Percentiles rank a stretch among this genome's conserved stretches.
These are phyloP conservation scores for Dioszegia aurantiaca DNA, from an alignment of 768 basidiomycete genomes.

Conservation along the genomic window DNA sequence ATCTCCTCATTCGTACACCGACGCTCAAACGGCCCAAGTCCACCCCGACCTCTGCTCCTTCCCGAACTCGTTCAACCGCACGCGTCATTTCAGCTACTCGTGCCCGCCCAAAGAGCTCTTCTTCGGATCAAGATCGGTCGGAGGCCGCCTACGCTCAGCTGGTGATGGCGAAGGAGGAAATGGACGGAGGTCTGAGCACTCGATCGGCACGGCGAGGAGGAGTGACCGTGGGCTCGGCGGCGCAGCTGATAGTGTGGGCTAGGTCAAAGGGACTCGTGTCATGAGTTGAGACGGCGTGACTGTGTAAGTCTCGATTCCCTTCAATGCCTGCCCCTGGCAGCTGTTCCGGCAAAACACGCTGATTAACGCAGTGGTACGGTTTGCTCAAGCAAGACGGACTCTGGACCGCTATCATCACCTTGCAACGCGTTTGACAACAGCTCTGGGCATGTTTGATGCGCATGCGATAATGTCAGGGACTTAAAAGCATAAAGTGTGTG, in stretches of 20 bases:
- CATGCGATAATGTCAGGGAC: no score
- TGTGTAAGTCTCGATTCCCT: no score
- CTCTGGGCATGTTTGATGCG: no score
- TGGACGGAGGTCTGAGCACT: constrained; percentile 2
- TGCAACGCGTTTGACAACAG: no score
- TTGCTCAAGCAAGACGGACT: no score
- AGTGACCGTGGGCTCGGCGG: constrained; percentile 7
- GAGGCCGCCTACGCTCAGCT: constrained; percentile 16
- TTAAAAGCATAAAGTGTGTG: no score
- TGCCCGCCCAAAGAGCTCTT: neutral
- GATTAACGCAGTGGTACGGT: no score
- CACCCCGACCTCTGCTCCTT: neutral
- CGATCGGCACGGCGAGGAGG: neutral
- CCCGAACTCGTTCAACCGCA: constrained; percentile 10
- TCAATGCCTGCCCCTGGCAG: no score
- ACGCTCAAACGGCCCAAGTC: constrained; percentile 15
- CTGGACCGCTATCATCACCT: no score
- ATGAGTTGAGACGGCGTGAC: no score
- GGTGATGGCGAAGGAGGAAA: constrained; percentile 11
- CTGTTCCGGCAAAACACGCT: no score
- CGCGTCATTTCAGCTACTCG: neutral
- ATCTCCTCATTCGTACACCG: constrained; percentile 60
- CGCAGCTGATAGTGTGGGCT: constrained; percentile 12
- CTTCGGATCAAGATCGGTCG: constrained; percentile 11
- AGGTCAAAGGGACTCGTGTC: neutral